These are phyloP conservation scores for Lithospermum erythrorhizon DNA, from an alignment of 257 asterid species.

Conservation along the genomic window DNA sequence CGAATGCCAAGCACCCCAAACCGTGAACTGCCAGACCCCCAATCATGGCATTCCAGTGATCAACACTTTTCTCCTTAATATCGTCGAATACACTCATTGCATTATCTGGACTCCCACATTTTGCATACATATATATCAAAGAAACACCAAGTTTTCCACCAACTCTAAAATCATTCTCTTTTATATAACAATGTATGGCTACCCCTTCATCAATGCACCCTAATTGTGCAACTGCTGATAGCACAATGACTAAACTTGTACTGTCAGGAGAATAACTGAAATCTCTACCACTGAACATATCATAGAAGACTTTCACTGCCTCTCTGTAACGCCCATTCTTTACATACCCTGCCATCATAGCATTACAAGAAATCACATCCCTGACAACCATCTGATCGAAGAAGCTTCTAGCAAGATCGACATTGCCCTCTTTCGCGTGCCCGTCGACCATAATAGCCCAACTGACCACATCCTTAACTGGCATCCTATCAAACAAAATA, in stretches of 20 bases:
- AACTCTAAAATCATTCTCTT: slow-evolving; percentile 29
- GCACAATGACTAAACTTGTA: slow-evolving; percentile 50
- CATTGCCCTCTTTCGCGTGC: slow-evolving; percentile 41
- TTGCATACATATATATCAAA: slow-evolving; percentile 73
- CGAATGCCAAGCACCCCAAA: slow-evolving; percentile 55
- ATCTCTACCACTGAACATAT: slow-evolving; percentile 28
- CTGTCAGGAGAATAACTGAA: slow-evolving; percentile 50
- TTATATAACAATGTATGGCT: slow-evolving; percentile 34
- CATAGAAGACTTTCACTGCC: slow-evolving; percentile 54
- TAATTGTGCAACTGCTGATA: slow-evolving; percentile 59
- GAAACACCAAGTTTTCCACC: slow-evolving; percentile 67
- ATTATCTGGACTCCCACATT: slow-evolving; percentile 59
- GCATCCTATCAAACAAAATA: slow-evolving; percentile 48
- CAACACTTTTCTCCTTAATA: slow-evolving; percentile 35
- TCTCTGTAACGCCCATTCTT: slow-evolving; percentile 43
- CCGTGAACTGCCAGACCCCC: slow-evolving; percentile 86
- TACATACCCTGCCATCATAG: slow-evolving; percentile 79
- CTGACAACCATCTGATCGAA: slow-evolving; percentile 67
- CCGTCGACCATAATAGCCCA: slow-evolving; percentile 85
- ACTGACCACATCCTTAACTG: slow-evolving; percentile 52
- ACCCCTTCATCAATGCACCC: slow-evolving; percentile 55
- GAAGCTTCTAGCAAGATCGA: slow-evolving; percentile 46
- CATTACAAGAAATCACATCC: slow-evolving; percentile 78
- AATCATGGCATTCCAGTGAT: slow-evolving; percentile 83
- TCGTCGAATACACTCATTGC: slow-evolving; percentile 47